Conservation (phyloP, 2,329 filamentous ascomycete species). For the Colletotrichum cordylinicola region DNA sequence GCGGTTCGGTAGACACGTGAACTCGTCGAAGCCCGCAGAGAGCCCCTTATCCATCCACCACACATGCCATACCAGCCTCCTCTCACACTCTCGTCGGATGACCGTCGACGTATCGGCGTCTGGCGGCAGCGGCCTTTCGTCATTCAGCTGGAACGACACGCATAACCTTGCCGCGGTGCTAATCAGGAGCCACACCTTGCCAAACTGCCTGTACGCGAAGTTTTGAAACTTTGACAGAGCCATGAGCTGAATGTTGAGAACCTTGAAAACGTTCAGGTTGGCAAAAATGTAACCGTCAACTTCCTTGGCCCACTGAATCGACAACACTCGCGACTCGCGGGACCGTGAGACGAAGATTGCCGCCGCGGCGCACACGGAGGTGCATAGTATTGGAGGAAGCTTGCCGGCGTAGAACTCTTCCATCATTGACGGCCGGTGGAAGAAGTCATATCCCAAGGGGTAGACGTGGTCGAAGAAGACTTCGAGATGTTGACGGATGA, state of each 20-base stretch:
- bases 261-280: slow-evolving; percentile 1
- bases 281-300: background rate
- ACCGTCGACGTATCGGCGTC: background rate
- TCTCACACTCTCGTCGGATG: background rate
- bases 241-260: slow-evolving; percentile 1
- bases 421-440: slow-evolving; percentile 11
- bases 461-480: slow-evolving; percentile 12
- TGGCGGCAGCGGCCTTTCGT: background rate
- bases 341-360: background rate
- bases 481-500: slow-evolving; percentile 7
- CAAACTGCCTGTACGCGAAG: slow-evolving; percentile 10
- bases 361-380: background rate
- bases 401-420: background rate
- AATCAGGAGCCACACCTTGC: slow-evolving; percentile 7
- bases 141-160: slow-evolving; percentile 7
- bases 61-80: slow-evolving; percentile 2
- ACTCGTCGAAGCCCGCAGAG: slow-evolving; percentile 5
- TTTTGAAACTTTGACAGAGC: slow-evolving; percentile 7
- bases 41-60: slow-evolving; percentile 14
- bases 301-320: background rate
- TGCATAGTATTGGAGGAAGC: background rate
- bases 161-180: background rate
- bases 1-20: background rate
- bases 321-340: background rate
- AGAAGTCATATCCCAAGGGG: slow-evolving; percentile 5